Evolutionary conservation across 495 filamentous ascomycete genomes (phyloP).

Genomic region (Neurospora tetraspora): DNA sequence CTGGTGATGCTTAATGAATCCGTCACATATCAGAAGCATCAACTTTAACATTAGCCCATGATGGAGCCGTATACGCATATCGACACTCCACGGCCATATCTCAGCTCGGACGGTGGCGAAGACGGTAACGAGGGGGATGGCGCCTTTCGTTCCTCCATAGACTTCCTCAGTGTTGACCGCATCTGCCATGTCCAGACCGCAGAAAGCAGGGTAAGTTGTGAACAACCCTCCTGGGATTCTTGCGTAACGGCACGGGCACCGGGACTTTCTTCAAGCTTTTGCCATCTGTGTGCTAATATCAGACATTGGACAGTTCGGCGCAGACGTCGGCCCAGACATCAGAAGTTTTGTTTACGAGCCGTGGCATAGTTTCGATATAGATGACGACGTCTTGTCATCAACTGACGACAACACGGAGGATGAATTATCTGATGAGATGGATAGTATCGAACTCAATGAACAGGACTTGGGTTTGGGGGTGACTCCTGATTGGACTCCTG

Average conservation of each 20-base stretch:
- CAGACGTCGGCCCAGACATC: constrained; percentile 13
- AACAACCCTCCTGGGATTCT: neutral
- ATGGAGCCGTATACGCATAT: neutral
- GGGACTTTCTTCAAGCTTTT: neutral
- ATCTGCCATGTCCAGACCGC: constrained; percentile 21
- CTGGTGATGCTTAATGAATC: neutral
- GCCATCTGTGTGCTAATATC: neutral
- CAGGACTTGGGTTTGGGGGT: neutral
- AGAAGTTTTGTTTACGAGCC: constrained; percentile 12
- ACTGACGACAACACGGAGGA: constrained; percentile 12
- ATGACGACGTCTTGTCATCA: constrained; percentile 2
- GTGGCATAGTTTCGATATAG: constrained; percentile 8
- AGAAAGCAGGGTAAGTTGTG: constrained; percentile 18
- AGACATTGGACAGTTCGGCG: constrained; percentile 14
- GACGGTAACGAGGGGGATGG: neutral
- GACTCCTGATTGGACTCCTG: neutral
- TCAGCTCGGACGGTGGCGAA: neutral
- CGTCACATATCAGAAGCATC: neutral
- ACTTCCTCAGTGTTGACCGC: constrained; percentile 5
- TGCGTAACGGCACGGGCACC: neutral
- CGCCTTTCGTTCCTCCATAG: neutral
- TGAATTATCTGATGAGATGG: constrained; percentile 4
- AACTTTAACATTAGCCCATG: neutral
- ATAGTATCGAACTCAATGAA: constrained; percentile 10
- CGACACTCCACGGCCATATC: neutral